phyloP scores from a whole-genome alignment of 768 basidiomycete species.

The Coprinellus micaceus region DNA sequence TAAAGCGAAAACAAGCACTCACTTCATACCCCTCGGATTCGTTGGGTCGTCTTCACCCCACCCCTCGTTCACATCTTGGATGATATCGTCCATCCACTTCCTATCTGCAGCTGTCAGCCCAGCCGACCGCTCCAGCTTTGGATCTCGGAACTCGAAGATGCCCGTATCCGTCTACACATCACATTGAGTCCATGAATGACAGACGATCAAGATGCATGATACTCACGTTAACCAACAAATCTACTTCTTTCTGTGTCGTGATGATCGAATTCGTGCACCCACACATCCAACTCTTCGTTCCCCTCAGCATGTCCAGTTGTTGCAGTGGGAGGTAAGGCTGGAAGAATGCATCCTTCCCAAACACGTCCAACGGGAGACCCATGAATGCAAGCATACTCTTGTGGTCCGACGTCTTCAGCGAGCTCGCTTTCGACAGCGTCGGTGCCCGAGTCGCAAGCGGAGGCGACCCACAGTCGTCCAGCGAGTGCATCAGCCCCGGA shows the following conservation, averaged over 20 bases:
- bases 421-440: slow-evolving; percentile 61
- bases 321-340: slow-evolving; percentile 97
- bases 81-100: slow-evolving; percentile 97
- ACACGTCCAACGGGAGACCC: slow-evolving; percentile 91
- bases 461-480: slow-evolving; percentile 92
- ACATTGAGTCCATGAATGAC: not conserved
- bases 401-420: slow-evolving; percentile 82
- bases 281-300: slow-evolving; percentile 82
- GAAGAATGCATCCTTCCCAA: slow-evolving; percentile 94
- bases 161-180: slow-evolving; percentile 74
- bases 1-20: slow-evolving; percentile 27
- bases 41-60: slow-evolving; percentile 68
- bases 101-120: slow-evolving; percentile 88
- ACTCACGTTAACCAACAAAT: slow-evolving; percentile 85
- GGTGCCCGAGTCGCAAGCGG: slow-evolving; percentile 65
- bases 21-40: slow-evolving; percentile 61
- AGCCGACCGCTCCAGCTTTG: slow-evolving; percentile 70
- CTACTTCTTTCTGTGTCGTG: slow-evolving; percentile 88
- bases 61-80: slow-evolving; percentile 78
- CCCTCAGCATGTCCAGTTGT: slow-evolving; percentile 83
- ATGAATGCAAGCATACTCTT: slow-evolving; percentile 89
- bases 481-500: slow-evolving; percentile 82
- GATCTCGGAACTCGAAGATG: slow-evolving; percentile 81
- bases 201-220: not conserved
- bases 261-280: slow-evolving; percentile 97